These are phyloP conservation scores for Penicillium sclerotigenum DNA, from an alignment of 2,329 filamentous ascomycete species.

Conservation along the genomic window DNA sequence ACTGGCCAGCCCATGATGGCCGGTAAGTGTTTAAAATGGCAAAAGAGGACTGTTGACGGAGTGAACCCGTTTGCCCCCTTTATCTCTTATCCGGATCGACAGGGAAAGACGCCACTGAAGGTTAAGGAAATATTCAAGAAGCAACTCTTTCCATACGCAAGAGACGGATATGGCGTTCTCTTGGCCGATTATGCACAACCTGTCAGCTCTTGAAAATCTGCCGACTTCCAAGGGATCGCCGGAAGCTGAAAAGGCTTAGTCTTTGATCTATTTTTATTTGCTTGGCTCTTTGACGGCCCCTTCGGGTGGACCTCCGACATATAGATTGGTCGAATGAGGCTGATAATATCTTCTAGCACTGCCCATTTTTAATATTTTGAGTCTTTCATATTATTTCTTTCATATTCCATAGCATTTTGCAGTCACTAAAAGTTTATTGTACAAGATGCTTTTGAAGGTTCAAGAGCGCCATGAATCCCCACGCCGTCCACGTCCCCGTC, in stretches of 20 bases:
- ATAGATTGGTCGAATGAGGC: not conserved
- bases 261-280: slow-evolving; percentile 7
- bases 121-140: slow-evolving; percentile 1
- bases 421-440: slow-evolving; percentile 9
- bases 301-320: not conserved
- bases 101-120: slow-evolving; percentile 7
- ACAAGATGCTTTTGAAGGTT: slow-evolving; percentile 14
- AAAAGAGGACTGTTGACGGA: slow-evolving; percentile 4
- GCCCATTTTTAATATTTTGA: not conserved
- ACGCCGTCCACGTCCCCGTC: slow-evolving; percentile 33
- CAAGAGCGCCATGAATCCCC: slow-evolving; percentile 25
- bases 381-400: not conserved
- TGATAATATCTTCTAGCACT: not conserved
- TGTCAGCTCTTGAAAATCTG: not conserved
- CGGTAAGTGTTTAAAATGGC: slow-evolving; percentile 3
- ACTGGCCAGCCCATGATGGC: slow-evolving; percentile 43
- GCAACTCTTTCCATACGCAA: not conserved
- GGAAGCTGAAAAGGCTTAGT: slow-evolving; percentile 3
- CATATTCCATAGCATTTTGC: not conserved
- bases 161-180: not conserved
- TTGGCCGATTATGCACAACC: not conserved
- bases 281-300: not conserved
- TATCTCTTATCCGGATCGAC: slow-evolving; percentile 26
- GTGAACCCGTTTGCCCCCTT: slow-evolving; percentile 11
- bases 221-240: not conserved